Evolutionary conservation across 2,329 filamentous ascomycete genomes (phyloP).

Genomic region (Lecanosticta acicola): DNA sequence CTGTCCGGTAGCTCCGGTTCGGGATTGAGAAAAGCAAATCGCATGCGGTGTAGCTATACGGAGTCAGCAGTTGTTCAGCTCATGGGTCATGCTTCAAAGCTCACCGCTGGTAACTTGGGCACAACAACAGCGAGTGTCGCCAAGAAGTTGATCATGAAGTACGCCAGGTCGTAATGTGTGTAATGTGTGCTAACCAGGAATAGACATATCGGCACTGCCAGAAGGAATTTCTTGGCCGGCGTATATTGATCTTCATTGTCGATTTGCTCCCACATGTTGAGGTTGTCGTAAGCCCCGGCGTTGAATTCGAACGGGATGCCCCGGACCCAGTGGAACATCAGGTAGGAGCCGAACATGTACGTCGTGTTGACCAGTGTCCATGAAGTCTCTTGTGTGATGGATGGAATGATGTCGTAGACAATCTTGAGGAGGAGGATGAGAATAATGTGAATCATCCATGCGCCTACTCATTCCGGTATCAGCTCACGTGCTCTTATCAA

Average conservation of each 20-base stretch:
- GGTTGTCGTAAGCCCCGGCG: constrained; percentile 93
- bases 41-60: constrained; percentile 34
- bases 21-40: constrained; percentile 33
- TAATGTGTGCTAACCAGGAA: constrained; percentile 98
- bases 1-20: constrained; percentile 24
- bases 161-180: constrained; percentile 94
- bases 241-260: constrained; percentile 99
- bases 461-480: constrained; percentile 54
- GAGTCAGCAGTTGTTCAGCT: constrained; percentile 10
- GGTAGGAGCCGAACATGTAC: constrained; percentile 97
- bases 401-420: constrained; percentile 92
- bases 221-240: constrained; percentile 94
- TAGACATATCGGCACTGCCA: constrained; percentile 87
- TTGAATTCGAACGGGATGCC: constrained; percentile 99
- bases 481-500: constrained; percentile 8
- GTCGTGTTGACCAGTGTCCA: constrained; percentile 99
- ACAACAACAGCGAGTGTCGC: constrained; percentile 90
- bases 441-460: constrained; percentile 96
- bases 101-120: constrained; percentile 89
- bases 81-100: constrained; percentile 38
- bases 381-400: constrained; percentile 93
- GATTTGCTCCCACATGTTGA: constrained; percentile 99
- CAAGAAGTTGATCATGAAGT: constrained; percentile 95
- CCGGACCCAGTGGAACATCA: constrained; percentile 99
- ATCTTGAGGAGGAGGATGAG: constrained; percentile 89